These are phyloP conservation scores for Vanrija sp. DNA, from an alignment of 1,284 basidiomycete species.

Conservation along the genomic window DNA sequence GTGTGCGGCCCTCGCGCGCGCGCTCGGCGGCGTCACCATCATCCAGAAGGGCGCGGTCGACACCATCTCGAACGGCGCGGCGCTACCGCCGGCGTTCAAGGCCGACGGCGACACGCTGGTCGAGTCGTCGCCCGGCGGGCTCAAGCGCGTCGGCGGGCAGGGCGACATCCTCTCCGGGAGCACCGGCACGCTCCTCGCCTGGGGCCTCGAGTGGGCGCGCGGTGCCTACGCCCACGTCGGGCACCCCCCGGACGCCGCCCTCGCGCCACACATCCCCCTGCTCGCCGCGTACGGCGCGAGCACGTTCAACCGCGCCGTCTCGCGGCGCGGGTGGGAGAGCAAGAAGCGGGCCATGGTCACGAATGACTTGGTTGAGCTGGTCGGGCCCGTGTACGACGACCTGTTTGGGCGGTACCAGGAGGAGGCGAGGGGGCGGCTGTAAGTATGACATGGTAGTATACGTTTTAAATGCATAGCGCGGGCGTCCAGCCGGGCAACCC, in stretches of 20 bases:
- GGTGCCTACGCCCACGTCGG: conserved; percentile 60
- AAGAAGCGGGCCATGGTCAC: conserved; percentile 81
- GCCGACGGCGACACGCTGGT: conserved; percentile 17
- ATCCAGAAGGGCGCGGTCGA: conserved; percentile 81
- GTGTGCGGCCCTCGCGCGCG: conserved; percentile 62
- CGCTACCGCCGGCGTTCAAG: conserved; percentile 29
- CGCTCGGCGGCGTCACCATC: conserved; percentile 80
- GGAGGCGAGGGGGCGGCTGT: background rate
- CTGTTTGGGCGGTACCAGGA: conserved; percentile 56
- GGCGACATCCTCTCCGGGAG: conserved; percentile 88
- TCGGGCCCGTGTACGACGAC: conserved; percentile 68
- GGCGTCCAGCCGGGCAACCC: background rate
- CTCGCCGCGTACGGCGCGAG: conserved; percentile 84
- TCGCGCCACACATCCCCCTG: conserved; percentile 62
- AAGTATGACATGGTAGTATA: conserved; percentile 20
- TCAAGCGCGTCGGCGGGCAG: conserved; percentile 92
- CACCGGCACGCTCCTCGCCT: conserved; percentile 84
- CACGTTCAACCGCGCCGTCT: conserved; percentile 79
- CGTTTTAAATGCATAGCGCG: background rate
- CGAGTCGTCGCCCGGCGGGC: conserved; percentile 58
- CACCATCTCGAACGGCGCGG: conserved; percentile 49
- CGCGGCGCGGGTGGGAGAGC: conserved; percentile 67
- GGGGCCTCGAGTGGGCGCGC: conserved; percentile 86
- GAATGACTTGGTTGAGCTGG: conserved; percentile 76
- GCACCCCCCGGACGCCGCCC: conserved; percentile 55